phyloP scores from a whole-genome alignment of 495 filamentous ascomycete species.

The Rhizodiscina lignyota region DNA sequence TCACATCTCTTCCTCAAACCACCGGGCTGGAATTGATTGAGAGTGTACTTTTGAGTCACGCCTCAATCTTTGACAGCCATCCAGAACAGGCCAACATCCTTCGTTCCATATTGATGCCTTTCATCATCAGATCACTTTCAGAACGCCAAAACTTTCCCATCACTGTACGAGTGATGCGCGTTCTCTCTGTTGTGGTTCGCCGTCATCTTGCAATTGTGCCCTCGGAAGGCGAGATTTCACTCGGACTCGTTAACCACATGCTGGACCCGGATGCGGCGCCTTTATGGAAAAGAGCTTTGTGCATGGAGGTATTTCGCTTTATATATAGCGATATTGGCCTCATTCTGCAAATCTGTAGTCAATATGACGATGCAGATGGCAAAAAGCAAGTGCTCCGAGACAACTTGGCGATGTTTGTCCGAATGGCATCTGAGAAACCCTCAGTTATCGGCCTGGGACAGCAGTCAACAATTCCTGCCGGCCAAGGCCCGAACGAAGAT shows the following conservation, averaged over 20 bases:
- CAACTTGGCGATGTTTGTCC: conserved; percentile 67
- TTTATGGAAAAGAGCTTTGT: conserved; percentile 71
- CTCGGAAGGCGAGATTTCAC: conserved; percentile 67
- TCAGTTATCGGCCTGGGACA: conserved; percentile 69
- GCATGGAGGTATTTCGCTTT: conserved; percentile 78
- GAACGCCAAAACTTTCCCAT: conserved; percentile 67
- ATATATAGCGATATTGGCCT: conserved; percentile 66
- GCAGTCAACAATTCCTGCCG: conserved; percentile 61
- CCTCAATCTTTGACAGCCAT: conserved; percentile 59
- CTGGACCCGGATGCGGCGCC: conserved; percentile 66
- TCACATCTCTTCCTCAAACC: conserved; percentile 55
- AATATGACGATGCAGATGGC: conserved; percentile 58
- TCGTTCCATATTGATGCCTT: conserved; percentile 65
- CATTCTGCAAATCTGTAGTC: conserved; percentile 61
- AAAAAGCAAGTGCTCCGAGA: conserved; percentile 65
- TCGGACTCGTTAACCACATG: conserved; percentile 72
- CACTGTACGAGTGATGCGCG: conserved; percentile 64
- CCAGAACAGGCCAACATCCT: conserved; percentile 67
- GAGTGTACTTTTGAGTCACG: conserved; percentile 71
- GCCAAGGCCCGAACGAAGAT: conserved; percentile 23
- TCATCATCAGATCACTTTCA: conserved; percentile 60
- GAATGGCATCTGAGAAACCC: conserved; percentile 80
- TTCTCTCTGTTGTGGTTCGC: conserved; percentile 63
- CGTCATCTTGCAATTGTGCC: conserved; percentile 58
- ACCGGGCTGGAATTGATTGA: conserved; percentile 87